A percentile compares a stretch with the other conserved stretches of the same genome.
phyloP scores from a whole-genome alignment of 495 filamentous ascomycete species.

The Apiosordaria backusii region DNA sequence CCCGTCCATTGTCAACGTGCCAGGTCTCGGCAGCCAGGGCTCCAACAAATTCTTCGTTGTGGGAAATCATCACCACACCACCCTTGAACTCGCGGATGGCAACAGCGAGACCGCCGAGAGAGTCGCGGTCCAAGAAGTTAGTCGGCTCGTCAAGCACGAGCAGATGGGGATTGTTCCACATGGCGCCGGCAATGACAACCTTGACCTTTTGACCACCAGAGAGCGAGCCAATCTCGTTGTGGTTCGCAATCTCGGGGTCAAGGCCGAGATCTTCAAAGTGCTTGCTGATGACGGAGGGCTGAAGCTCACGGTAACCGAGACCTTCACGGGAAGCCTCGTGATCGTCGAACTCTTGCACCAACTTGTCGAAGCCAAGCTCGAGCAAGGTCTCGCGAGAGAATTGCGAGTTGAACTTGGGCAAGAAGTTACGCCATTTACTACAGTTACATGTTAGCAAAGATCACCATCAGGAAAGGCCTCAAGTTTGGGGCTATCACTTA shows the following conservation, averaged over 20 bases:
- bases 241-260: constrained; percentile 95
- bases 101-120: constrained; percentile 88
- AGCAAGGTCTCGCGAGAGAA: constrained; percentile 90
- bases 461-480: not conserved
- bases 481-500: constrained; percentile 39
- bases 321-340: constrained; percentile 97
- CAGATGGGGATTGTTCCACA: constrained; percentile 99
- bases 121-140: constrained; percentile 98
- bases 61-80: constrained; percentile 97
- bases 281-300: constrained; percentile 90
- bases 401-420: constrained; percentile 90
- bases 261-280: constrained; percentile 97
- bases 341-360: constrained; percentile 97
- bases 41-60: constrained; percentile 98
- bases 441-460: constrained; percentile 20
- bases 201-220: constrained; percentile 99
- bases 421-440: constrained; percentile 79
- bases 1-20: constrained; percentile 82
- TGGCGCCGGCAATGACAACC: constrained; percentile 93
- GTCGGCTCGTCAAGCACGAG: constrained; percentile 98
- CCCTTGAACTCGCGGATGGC: constrained; percentile 97
- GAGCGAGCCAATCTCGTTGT: constrained; percentile 95
- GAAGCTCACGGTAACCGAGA: constrained; percentile 88
- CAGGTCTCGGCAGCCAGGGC: constrained; percentile 92
- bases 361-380: constrained; percentile 81